Evolutionary conservation across 129 eudicot genomes (phyloP), one percentile per base, ranked within the genome.

Genomic region (Apium graveolens): DNA sequence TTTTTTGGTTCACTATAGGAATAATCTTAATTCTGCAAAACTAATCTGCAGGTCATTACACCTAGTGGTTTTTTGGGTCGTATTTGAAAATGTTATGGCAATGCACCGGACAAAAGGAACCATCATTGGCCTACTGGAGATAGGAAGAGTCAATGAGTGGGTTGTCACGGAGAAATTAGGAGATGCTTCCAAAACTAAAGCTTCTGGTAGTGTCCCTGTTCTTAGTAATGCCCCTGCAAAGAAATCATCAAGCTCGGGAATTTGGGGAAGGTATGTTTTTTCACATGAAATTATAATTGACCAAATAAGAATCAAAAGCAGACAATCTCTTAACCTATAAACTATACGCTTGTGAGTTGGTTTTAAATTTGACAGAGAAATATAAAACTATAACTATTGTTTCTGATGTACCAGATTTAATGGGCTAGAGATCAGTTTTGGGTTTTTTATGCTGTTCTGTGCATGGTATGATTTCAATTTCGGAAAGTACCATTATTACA

Each of bases 21-120:
- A 14, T 66, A 17, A 65, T 29, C 32, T 12, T 65, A 27, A 10
- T 31, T 27, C 2, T 27, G 18, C 20, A 13, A 10, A 27, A 29
- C 17, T 27, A 63, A 38, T 4, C 11, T 70, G 84, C 78, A 86
- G 89, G 76, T 91, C 97, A 0, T 82, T 91, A 37, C 93, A 91
- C 77, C 42, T 91, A 13, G 63, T 91, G 43, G 84, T 91, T 70
- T 91, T 85, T 69, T 91, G 97, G 97, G 86, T 91, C 31, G 87
- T 91, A 60, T 91, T 89, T 31, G 97, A 91, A 76, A 91, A 91
- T 37, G 97, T 91, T 14, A 91, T 91, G 97, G 87, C 97, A 29
- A 74, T 91, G 73, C 97, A 91, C 78, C 86, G 97, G 74, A 89
- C 97, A 0, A 91, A 84, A 73, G 93, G 88, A 34, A 91, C 97